Base-by-base conservation (phyloP, 495 filamentous ascomycete genomes). In the Neurospora sp. region DNA sequence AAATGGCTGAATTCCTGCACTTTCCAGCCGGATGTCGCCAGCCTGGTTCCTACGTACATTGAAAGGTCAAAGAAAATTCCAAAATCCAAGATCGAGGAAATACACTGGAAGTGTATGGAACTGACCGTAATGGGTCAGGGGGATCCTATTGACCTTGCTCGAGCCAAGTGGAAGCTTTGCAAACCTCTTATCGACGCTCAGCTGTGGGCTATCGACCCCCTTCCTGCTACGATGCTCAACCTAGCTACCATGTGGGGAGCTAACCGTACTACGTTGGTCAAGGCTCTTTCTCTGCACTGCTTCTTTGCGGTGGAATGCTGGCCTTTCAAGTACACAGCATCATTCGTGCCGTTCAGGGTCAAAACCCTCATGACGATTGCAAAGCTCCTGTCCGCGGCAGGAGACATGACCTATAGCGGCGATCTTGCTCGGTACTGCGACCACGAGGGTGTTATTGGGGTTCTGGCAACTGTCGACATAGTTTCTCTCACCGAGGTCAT, bases 131-230 rank as follows among this genome's bases (percentile, higher is more conserved):
- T 74, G 0, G 48, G 74, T 40, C 71, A 44, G 18, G 72, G 44
- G 10, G 75, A 73, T 5, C 68, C 73, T 20, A 69, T 74, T 18
- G 69, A 71, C 4, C 18, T 59, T 3, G 75, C 77, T 10, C 45
- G 76, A 35, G 70, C 79, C 42, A 72, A 75, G 42, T 86, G 82
- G 83, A 72, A 76, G 59, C 42, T 79, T 45, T 83, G 82, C 73
- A 77, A 76, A 53, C 76, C 76, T 16, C 79, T 86, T n/a, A 79
- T 76, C 0, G 69, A 80, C 14, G 78, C 79, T 20, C 74, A 69
- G 20, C 74, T 82, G 73, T 85, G 81, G 79, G 84, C 83, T 16
- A 42, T 82, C 4, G 82, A 85, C 68, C 85, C 85, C 8, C 44
- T 86, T 20, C 65, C 78, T 3, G 68, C 74, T 16, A 74, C 79